Evolutionary conservation across 441 rosid genomes (phyloP), one percentile per base, ranked within the genome.

Genomic region (Adansonia gregorii): DNA sequence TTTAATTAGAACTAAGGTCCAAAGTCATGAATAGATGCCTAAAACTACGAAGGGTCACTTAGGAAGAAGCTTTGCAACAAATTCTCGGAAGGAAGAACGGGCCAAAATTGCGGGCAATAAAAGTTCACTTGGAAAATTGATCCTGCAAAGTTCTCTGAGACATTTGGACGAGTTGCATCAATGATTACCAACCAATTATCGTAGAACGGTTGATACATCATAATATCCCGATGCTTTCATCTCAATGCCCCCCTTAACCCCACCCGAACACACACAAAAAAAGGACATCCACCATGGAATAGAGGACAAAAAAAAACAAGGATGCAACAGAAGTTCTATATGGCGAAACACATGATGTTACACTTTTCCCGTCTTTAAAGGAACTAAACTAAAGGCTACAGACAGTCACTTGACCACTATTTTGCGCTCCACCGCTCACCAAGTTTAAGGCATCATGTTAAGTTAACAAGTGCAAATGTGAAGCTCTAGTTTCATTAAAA

Each of bases 311-410:
- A 46, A 67, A 19, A 22, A 1, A 20, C 0, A 45, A 48, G 19
- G 19, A 0, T 6, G 0, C 9, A 11, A 48, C 4, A 68, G 73
- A 12, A 69, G 1, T 49, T 69, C 10, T 67, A 49, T 8, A 11
- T 10, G 72, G 54, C 9, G 0, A 67, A 46, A 6, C 56, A 20
- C 55, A 48, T 12, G 8, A 22, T 17, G 27, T 68, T 20, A 67
- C 10, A 11, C 41, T 46, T 20, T 46, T 22, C 73, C 41, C 17
- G 1, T 48, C 22, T 48, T 46, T 6, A 20, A 20, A 68, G 73
- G 73, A 68, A 12, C 56, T 68, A 14, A 48, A 68, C 72, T 11
- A 68, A 55, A 68, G 39, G 39, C 11, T 22, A 14, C 56, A 20
- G 22, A 68, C 12, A 2, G 58, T 48, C 56, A 68, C 12, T 48